Evolutionary conservation across 2,329 filamentous ascomycete genomes (phyloP), one percentile per base, ranked within the genome.

Genomic region (Cryphonectria parasitica): DNA sequence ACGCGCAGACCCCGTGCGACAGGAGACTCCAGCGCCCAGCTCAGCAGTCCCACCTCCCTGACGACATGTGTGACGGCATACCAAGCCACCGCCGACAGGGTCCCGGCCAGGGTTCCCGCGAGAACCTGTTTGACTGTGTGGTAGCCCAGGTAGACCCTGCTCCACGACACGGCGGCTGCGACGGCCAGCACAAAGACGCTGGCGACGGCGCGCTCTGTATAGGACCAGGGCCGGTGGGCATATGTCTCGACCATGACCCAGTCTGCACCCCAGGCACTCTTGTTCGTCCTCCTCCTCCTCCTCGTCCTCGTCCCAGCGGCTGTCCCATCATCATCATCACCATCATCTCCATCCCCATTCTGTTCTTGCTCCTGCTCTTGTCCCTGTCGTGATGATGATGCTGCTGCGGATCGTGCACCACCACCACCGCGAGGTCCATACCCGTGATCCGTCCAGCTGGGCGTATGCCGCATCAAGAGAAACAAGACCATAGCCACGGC

Each of bases 141-240:
- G 79, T 99, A 99, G 79, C 91, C 94, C 73, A 99, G 84, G 78
- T 99, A 99, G 61, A 97, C 88, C 68, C 96, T 87, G 77, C 94
- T 97, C 80, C 88, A 89, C 28, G 95, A 92, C 7, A 98, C 94
- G 11, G 87, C 83, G 0, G 82, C 87, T 0, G 93, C 92, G 69
- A 89, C 85, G 2, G 82, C 81, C 60, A 91, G 82, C 49, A 89
- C 90, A 1, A 88, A 84, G 3, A 88, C 78, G 58, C 83, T 86
- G 67, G 83, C 80, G 2, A 84, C 79, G 31, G 86, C 77, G 67
- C 95, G 88, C 78, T 94, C 88, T 49, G 82, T 75, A 68, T 90
- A 78, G 19, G 87, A 87, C 80, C 91, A 88, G 1, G 90, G 89
- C 25, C 83, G 82, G 76, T 86, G 84, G 52, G 82, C 80, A 68